Conservation (phyloP, 352 stramenopile genomes). For the Globisporangium barbulae region DNA sequence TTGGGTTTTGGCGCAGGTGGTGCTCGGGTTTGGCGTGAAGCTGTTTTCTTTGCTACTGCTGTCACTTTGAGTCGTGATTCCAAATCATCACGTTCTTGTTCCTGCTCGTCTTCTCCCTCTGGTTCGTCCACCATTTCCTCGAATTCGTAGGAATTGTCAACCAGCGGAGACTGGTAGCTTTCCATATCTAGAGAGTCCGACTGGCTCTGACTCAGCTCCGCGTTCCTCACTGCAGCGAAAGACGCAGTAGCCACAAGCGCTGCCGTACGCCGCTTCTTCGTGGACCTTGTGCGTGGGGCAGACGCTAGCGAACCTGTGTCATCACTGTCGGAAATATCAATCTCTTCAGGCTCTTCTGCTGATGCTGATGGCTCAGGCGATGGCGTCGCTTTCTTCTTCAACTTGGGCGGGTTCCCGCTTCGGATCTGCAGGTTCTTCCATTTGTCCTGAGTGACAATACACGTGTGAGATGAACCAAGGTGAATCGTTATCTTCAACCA, state of each 20-base stretch:
- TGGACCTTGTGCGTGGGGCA: neutral
- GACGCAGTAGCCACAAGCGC: slow-evolving; percentile 6
- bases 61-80: neutral
- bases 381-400: neutral
- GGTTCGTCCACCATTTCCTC: slow-evolving; percentile 1
- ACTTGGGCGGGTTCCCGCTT: neutral
- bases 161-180: neutral
- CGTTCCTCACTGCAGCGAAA: slow-evolving; percentile 5
- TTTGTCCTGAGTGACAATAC: slow-evolving; percentile 31
- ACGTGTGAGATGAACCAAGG: neutral
- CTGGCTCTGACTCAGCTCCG: slow-evolving; percentile 7
- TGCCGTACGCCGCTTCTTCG: slow-evolving; percentile 4
- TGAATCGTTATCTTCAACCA: neutral
- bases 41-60: neutral
- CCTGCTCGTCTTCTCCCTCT: neutral
- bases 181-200: neutral
- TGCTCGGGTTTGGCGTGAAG: neutral
- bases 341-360: neutral
- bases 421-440: slow-evolving; percentile 35
- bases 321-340: slow-evolving; percentile 5
- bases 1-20: neutral
- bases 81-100: neutral
- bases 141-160: slow-evolving; percentile 7
- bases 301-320: neutral
- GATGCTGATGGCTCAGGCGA: neutral